Evolutionary conservation across 805 yeast genomes (phyloP).

Genomic region (Myxozyma nipponensis): DNA sequence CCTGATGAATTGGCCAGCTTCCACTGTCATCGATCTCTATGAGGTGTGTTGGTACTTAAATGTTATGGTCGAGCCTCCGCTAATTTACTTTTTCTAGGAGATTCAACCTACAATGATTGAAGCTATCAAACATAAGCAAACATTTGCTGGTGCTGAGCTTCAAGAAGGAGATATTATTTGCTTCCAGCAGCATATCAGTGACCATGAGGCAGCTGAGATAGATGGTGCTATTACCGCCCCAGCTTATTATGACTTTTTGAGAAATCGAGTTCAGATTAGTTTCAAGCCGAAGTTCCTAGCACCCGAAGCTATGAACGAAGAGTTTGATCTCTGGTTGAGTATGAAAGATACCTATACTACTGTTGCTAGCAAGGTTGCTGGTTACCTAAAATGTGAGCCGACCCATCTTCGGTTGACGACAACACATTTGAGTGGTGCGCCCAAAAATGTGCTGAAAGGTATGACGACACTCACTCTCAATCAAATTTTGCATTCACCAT

Average conservation of each 20-base stretch:
- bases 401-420: slow-evolving; percentile 63
- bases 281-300: slow-evolving; percentile 31
- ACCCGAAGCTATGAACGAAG: slow-evolving; percentile 29
- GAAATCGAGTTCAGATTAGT: slow-evolving; percentile 32
- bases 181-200: slow-evolving; percentile 32
- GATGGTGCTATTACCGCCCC: slow-evolving; percentile 16
- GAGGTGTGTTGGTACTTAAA: slow-evolving; percentile 23
- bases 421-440: slow-evolving; percentile 52
- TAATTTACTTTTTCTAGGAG: slow-evolving; percentile 28
- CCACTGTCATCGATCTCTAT: slow-evolving; percentile 30
- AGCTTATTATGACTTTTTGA: slow-evolving; percentile 36
- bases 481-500: slow-evolving; percentile 26
- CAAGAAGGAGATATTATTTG: slow-evolving; percentile 39
- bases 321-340: slow-evolving; percentile 59
- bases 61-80: not conserved
- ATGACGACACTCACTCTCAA: slow-evolving; percentile 40
- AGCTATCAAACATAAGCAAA: slow-evolving; percentile 28
- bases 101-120: slow-evolving; percentile 39
- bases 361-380: slow-evolving; percentile 60
- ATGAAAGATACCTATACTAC: slow-evolving; percentile 55
- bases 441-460: slow-evolving; percentile 38
- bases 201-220: slow-evolving; percentile 21
- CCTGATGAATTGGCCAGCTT: slow-evolving; percentile 34
- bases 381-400: slow-evolving; percentile 51
- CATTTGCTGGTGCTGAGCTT: slow-evolving; percentile 36